Evolutionary conservation across 805 yeast genomes (phyloP).

Genomic region (Zygosaccharomyces bailii): DNA sequence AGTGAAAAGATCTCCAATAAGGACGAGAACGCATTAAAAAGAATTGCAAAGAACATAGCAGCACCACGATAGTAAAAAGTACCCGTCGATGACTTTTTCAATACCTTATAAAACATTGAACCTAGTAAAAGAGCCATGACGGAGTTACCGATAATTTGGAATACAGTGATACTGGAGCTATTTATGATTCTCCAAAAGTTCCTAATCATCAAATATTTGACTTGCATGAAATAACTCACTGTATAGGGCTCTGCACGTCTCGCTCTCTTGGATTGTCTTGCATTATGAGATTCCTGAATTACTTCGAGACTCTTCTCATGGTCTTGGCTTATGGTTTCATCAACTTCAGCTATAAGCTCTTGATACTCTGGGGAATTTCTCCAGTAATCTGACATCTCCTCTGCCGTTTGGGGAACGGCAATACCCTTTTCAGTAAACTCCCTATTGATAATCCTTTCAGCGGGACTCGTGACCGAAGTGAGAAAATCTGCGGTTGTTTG

Average conservation of each 20-base stretch:
- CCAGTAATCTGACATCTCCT: constrained; percentile 63
- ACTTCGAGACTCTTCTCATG: constrained; percentile 21
- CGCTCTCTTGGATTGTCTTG: constrained; percentile 49
- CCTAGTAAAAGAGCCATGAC: constrained; percentile 53
- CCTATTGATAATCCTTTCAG: constrained; percentile 44
- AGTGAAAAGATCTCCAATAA: constrained; percentile 53
- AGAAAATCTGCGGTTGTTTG: constrained; percentile 70
- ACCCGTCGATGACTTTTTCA: constrained; percentile 35
- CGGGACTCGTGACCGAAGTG: constrained; percentile 66
- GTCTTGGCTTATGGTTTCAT: constrained; percentile 36
- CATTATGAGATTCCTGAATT: constrained; percentile 42
- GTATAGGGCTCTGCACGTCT: constrained; percentile 49
- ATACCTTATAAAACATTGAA: constrained; percentile 55
- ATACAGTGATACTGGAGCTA: constrained; percentile 46
- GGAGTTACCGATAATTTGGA: constrained; percentile 43
- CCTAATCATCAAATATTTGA: constrained; percentile 45
- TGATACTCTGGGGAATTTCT: constrained; percentile 43
- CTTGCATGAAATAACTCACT: constrained; percentile 50
- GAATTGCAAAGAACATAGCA: constrained; percentile 61
- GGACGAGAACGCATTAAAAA: constrained; percentile 61
- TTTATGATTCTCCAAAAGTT: constrained; percentile 48
- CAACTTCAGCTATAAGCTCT: constrained; percentile 44
- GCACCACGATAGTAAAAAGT: constrained; percentile 58
- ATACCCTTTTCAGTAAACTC: constrained; percentile 43
- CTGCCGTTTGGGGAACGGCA: constrained; percentile 57